Percentiles rank a stretch among this genome's conserved stretches.
phyloP scores from a whole-genome alignment of 345 rosid species.

The Camelina laxa region DNA sequence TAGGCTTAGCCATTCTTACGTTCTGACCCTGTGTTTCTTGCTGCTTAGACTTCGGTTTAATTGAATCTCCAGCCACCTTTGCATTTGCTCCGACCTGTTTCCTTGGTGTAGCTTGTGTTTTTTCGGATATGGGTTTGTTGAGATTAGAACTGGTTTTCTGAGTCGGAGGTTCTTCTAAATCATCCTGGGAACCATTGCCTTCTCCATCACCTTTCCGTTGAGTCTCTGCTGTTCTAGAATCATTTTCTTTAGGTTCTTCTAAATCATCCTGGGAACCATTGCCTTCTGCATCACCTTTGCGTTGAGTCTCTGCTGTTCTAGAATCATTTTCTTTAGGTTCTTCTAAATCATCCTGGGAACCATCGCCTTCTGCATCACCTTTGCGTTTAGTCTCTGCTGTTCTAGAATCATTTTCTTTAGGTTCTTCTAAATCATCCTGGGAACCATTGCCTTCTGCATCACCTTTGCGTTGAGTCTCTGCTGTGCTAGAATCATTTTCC shows the following conservation, averaged over 20 bases:
- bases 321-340: too few relatives aligned
- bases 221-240: slow-evolving; percentile 47
- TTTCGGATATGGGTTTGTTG: slow-evolving; percentile 60
- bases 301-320: too few relatives aligned
- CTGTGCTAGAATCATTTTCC: slow-evolving; percentile 47
- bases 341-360: too few relatives aligned
- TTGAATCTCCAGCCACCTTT: slow-evolving; percentile 59
- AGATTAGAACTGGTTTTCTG: slow-evolving; percentile 44
- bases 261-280: too few relatives aligned
- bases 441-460: slow-evolving; percentile 43
- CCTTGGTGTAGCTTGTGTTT: slow-evolving; percentile 55
- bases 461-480: slow-evolving; percentile 53
- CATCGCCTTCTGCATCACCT: too few relatives aligned
- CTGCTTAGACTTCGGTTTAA: slow-evolving; percentile 67
- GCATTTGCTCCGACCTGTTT: slow-evolving; percentile 53
- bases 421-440: too few relatives aligned
- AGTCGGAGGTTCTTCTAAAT: slow-evolving; percentile 49
- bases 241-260: slow-evolving; percentile 37
- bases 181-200: slow-evolving; percentile 42
- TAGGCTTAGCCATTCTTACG: slow-evolving; percentile 79
- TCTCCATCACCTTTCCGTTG: slow-evolving; percentile 54
- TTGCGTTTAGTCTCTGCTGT: too few relatives aligned
- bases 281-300: too few relatives aligned
- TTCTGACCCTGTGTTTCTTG: slow-evolving; percentile 60
- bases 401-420: too few relatives aligned